A percentile compares a stretch with the other conserved stretches of the same genome.
Conservation (phyloP, 768 basidiomycete genomes). For the Russula earlei region DNA sequence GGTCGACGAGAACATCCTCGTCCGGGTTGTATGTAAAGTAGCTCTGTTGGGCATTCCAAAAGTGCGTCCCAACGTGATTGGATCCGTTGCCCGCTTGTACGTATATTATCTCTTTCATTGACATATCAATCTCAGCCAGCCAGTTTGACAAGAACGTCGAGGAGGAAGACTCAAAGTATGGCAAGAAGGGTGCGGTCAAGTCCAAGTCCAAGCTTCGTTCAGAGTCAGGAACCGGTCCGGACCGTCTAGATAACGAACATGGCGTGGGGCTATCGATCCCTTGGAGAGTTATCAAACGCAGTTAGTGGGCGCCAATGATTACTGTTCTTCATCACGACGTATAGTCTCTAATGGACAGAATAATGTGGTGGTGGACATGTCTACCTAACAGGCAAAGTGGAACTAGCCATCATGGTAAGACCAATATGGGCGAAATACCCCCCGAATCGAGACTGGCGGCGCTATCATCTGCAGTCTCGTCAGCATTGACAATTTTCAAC, state of each 20-base stretch:
- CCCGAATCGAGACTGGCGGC: neutral
- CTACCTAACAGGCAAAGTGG: neutral
- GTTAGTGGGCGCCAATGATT: too few species aligned
- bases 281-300: too few species aligned
- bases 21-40: constrained; percentile 41
- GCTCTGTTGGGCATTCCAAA: constrained; percentile 73
- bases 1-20: constrained; percentile 34
- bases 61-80: constrained; percentile 66
- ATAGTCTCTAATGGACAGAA: too few species aligned
- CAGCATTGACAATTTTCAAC: constrained; percentile 42
- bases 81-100: constrained; percentile 61
- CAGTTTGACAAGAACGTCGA: too few species aligned
- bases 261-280: too few species aligned
- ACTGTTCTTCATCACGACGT: too few species aligned
- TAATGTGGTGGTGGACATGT: too few species aligned
- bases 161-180: neutral
- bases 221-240: neutral
- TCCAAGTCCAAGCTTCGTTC: neutral
- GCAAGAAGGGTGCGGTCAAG: neutral
- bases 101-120: constrained; percentile 72
- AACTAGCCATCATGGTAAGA: constrained; percentile 8
- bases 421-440: constrained; percentile 10
- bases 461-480: constrained; percentile 18
- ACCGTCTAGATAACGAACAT: too few species aligned
- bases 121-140: neutral